These are phyloP conservation scores for Lachnellula occidentalis DNA, from an alignment of 2,329 filamentous ascomycete genomes.

Conservation along the genomic window DNA sequence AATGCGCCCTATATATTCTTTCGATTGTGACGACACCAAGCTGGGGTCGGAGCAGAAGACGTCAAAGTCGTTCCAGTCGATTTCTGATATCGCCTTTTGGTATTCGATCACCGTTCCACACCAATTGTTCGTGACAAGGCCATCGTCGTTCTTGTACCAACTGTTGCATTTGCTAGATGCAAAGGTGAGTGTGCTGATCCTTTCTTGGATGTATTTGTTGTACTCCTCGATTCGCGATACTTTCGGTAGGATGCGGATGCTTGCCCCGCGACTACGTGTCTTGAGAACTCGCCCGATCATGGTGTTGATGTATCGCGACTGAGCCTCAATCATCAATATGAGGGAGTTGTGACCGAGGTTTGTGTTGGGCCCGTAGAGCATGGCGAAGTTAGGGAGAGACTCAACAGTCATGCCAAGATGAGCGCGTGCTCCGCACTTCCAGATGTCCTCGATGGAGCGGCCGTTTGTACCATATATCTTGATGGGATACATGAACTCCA, in stretches of 20 bases:
- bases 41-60: too few relatives aligned
- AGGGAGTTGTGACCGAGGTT: slow-evolving; percentile 26
- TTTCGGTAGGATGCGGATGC: slow-evolving; percentile 42
- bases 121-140: slow-evolving; percentile 25
- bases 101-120: slow-evolving; percentile 47
- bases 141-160: slow-evolving; percentile 26
- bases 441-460: slow-evolving; percentile 43
- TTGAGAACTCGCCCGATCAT: slow-evolving; percentile 39
- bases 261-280: slow-evolving; percentile 33
- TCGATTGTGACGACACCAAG: too few relatives aligned
- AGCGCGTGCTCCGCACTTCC: slow-evolving; percentile 43
- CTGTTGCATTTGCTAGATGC: slow-evolving; percentile 22
- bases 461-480: slow-evolving; percentile 44
- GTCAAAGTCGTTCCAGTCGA: slow-evolving; percentile 43
- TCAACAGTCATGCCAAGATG: slow-evolving; percentile 21
- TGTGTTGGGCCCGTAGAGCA: slow-evolving; percentile 34
- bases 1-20: too few relatives aligned
- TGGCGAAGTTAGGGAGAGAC: slow-evolving; percentile 22
- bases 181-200: slow-evolving; percentile 14
- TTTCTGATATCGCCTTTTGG: slow-evolving; percentile 39
- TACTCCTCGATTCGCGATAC: slow-evolving; percentile 22
- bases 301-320: slow-evolving; percentile 22
- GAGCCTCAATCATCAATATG: slow-evolving; percentile 28
- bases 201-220: slow-evolving; percentile 20
- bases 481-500: slow-evolving; percentile 55